These are phyloP conservation scores for Zymoseptoria crescenta DNA, from an alignment of 2,329 filamentous ascomycete genomes.

Conservation along the genomic window DNA sequence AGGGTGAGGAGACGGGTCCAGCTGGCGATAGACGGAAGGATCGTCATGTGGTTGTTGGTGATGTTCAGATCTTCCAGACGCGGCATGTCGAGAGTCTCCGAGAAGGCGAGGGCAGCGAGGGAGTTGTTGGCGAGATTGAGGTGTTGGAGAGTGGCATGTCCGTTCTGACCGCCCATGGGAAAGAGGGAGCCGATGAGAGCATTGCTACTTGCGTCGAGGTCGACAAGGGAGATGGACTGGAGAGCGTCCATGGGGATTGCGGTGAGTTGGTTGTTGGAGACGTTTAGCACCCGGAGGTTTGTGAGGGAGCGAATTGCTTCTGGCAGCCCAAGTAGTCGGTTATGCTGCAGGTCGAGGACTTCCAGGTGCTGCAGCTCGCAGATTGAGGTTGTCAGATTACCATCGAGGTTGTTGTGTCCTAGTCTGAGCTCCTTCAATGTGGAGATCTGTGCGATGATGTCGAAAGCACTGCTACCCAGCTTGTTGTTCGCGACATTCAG, in stretches of 20 bases:
- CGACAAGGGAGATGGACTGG: constrained; percentile 59
- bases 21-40: constrained; percentile 63
- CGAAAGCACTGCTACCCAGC: constrained; percentile 62
- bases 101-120: constrained; percentile 47
- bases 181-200: constrained; percentile 67
- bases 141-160: constrained; percentile 58
- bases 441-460: constrained; percentile 64
- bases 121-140: constrained; percentile 74
- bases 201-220: constrained; percentile 71
- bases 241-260: constrained; percentile 64
- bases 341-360: constrained; percentile 71
- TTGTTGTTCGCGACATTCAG: constrained; percentile 75
- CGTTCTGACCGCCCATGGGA: constrained; percentile 39
- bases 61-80: constrained; percentile 65
- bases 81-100: constrained; percentile 54
- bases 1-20: constrained; percentile 70
- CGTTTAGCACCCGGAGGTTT: constrained; percentile 65
- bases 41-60: constrained; percentile 70
- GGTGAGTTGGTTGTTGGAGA: constrained; percentile 70
- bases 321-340: constrained; percentile 67
- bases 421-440: constrained; percentile 73
- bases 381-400: constrained; percentile 57
- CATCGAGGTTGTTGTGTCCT: constrained; percentile 66
- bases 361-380: constrained; percentile 62
- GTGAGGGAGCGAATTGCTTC: constrained; percentile 57